Base-by-base conservation (phyloP, 2,329 filamentous ascomycete species). In the Trichophaea hybrida region DNA sequence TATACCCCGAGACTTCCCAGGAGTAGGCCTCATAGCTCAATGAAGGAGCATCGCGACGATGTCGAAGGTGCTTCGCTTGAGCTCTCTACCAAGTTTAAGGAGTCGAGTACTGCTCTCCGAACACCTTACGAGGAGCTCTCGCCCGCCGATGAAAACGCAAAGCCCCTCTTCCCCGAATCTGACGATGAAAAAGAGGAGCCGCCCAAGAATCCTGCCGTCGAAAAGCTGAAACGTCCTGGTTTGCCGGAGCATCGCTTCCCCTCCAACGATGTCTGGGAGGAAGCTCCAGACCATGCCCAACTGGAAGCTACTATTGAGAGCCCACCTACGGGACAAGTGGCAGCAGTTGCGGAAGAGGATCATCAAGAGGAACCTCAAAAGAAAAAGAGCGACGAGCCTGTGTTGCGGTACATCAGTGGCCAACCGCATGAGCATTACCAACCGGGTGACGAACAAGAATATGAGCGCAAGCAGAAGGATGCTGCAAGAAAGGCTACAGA, bases 191-290 rank as follows among this genome's bases (percentile, higher is more conserved):
- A 81, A 59, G 75, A 78, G 57, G 70, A 74, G 57, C 70, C 74
- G 15, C 70, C 71, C 35, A 70, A 71, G 46, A 70, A 71, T 31
- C 74, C 76, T 6, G 17, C 33, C 12, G 52, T 55, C 15, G 63
- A 63, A 6, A 63, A 64, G 12, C 43, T 53, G 33, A 63, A 61
- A 35, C 56, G 59, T 44, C 61, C 63, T 7, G 56, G 54, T 38
- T 40, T 63, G 49, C 56, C 55, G 5, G 74, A 78, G 62, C 80
- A 81, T 64, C 84, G 85, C 63, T 98, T 98, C 73, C 93, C 93
- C 1, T 96, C 90, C 72, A 86, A 89, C 71, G 93, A 98, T 71
- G 81, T 97, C 40, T 98, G 93, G 93, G 93, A 98, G 74, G 94
- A 98, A 71, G 85, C 89, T 0, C 93, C 94, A 3, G 64, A 64